Base-by-base conservation (phyloP, 2,329 filamentous ascomycete genomes). In the Sporothrix schenckii region DNA sequence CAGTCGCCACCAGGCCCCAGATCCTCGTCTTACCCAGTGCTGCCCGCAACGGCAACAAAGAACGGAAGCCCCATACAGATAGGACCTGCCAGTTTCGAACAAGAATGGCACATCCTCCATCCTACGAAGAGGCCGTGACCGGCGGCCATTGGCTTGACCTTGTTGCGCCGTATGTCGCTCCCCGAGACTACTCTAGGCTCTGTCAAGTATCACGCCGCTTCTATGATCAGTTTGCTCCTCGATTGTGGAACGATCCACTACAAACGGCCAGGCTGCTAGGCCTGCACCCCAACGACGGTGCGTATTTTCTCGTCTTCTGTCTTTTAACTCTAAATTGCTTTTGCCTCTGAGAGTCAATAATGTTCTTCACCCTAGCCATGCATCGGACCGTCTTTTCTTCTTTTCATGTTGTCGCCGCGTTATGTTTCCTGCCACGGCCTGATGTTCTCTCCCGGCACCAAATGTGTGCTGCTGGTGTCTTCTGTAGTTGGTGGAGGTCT, bases 221-320 rank as follows among this genome's bases (percentile, higher is more conserved):
- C 74, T 82, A 84, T 78, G 70, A 74, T 54, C 77, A 81, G 24
- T 88, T 88, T 74, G 83, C 83, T 4, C 84, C 85, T 24, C 81
- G 79, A 4, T 77, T 88, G 21, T 88, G 86, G 86, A 79, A 79
- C 72, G 82, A 87, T 74, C 80, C 86, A 13, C 75, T 87, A 21
- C 74, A 77, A 21, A 76, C 80, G 1, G 78, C 79, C 30, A 78
- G 80, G 72, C 75, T 72, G 1, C 77, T 81, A 10, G 81, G 82
- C 6, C 75, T 84, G 30, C 80, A 83, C 70, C 80, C 81, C 14
- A 80, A 80, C 73, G 78, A 74, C 16, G 74, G 76, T 74, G 71
- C 71, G 75, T 69, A 30, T 54, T 56, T 67, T 72, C 41, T 54
- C 47, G 21, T 65, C 60, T 66, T 56, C 10, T 44, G 2, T 41